phyloP scores from a whole-genome alignment of 345 rosid genomes.

The Passiflora organensis region DNA sequence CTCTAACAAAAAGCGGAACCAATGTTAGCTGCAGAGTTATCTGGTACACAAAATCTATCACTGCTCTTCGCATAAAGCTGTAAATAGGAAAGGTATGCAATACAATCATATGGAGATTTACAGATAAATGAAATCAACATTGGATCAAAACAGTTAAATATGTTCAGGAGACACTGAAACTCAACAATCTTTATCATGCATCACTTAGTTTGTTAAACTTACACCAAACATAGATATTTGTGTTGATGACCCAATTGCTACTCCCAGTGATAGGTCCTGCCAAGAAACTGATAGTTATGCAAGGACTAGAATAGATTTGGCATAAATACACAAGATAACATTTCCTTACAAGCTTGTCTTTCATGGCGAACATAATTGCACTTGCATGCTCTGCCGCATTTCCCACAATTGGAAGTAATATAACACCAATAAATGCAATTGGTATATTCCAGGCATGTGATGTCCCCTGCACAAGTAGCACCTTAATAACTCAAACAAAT shows the following conservation, averaged over 20 bases:
- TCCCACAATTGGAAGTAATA: conserved; percentile 94
- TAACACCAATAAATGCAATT: conserved; percentile 81
- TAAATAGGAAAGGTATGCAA: too few relatives aligned
- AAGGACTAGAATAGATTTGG: neutral
- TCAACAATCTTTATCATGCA: neutral
- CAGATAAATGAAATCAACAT: neutral
- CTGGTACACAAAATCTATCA: too few relatives aligned
- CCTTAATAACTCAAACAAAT: too few relatives aligned
- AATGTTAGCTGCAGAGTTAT: too few relatives aligned
- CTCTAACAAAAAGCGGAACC: too few relatives aligned
- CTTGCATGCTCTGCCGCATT: conserved; percentile 98
- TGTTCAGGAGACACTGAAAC: neutral
- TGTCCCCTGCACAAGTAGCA: conserved; percentile 55
- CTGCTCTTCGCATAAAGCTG: too few relatives aligned
- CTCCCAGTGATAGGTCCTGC: conserved; percentile 93
- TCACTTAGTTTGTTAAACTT: conserved; percentile 17
- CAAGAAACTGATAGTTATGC: conserved; percentile 4
- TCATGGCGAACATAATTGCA: conserved; percentile 94
- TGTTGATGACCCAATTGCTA: conserved; percentile 96
- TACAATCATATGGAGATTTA: too few relatives aligned
- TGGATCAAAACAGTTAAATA: neutral
- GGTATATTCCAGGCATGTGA: conserved; percentile 72
- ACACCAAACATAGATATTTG: conserved; percentile 97
- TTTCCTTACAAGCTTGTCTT: conserved; percentile 78
- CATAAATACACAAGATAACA: neutral